A percentile compares a stretch with the other conserved stretches of the same genome.
Conservation (phyloP, 495 filamentous ascomycete species). For the Haplographium delicatum region DNA sequence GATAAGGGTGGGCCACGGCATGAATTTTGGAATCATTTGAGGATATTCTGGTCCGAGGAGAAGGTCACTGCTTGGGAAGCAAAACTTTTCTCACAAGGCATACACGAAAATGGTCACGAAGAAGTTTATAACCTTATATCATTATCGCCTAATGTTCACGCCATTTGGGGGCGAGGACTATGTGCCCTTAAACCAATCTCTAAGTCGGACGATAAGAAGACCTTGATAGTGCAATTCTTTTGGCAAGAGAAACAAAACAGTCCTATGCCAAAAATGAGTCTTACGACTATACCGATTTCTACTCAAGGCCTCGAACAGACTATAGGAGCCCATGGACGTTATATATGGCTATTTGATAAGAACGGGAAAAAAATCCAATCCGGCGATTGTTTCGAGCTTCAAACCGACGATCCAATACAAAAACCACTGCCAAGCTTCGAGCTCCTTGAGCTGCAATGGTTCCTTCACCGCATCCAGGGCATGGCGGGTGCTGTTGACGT, state of each 20-base stretch:
- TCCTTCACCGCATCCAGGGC: conserved; percentile 4
- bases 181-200: conserved; percentile 19
- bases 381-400: conserved; percentile 12
- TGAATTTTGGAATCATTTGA: conserved; percentile 15
- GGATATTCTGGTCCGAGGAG: conserved; percentile 15
- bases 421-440: conserved; percentile 12
- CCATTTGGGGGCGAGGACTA: conserved; percentile 13
- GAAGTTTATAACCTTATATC: conserved; percentile 16
- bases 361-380: conserved; percentile 2
- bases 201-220: conserved; percentile 12
- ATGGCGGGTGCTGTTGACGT: conserved; percentile 12
- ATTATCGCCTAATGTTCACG: conserved; percentile 8
- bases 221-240: conserved; percentile 18
- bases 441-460: conserved; percentile 8
- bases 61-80: conserved; percentile 20
- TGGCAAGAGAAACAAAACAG: conserved; percentile 13
- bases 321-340: neutral
- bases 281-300: conserved; percentile 10
- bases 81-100: conserved; percentile 16
- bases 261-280: conserved; percentile 7
- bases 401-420: conserved; percentile 8
- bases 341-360: neutral
- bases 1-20: conserved; percentile 14
- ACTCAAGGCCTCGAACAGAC: conserved; percentile 8
- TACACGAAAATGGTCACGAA: conserved; percentile 10